phyloP scores from a whole-genome alignment of 495 filamentous ascomycete genomes.

The Trichocladium antarcticum region DNA sequence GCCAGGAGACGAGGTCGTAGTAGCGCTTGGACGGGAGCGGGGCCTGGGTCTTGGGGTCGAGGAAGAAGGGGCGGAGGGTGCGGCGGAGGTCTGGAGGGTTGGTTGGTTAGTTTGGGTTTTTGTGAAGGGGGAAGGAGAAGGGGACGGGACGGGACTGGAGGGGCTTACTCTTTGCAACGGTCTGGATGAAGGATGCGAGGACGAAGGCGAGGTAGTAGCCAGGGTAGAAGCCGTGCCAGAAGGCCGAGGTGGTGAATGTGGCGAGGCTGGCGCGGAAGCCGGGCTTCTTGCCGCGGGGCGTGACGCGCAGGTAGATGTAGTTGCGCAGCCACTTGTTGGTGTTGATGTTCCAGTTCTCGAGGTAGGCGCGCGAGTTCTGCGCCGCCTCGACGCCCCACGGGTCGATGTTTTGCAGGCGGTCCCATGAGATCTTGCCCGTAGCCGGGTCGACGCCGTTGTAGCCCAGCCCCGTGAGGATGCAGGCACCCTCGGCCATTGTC shows the following conservation, averaged over 20 bases:
- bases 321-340: conserved; percentile 95
- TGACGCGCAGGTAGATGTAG: conserved; percentile 91
- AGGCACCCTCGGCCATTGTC: conserved; percentile 85
- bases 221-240: conserved; percentile 97
- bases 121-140: neutral
- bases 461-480: conserved; percentile 85
- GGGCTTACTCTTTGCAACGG: conserved; percentile 76
- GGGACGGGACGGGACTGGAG: neutral
- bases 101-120: neutral
- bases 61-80: conserved; percentile 84
- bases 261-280: conserved; percentile 91
- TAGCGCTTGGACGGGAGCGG: conserved; percentile 63
- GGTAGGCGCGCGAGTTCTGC: conserved; percentile 78
- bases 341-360: conserved; percentile 96
- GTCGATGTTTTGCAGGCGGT: conserved; percentile 76
- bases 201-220: conserved; percentile 92
- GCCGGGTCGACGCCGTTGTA: conserved; percentile 84
- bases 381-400: conserved; percentile 74
- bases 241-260: conserved; percentile 84
- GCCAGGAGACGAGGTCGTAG: conserved; percentile 73
- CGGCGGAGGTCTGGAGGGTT: conserved; percentile 64
- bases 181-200: conserved; percentile 81
- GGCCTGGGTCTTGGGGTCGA: conserved; percentile 54
- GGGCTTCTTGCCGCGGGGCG: conserved; percentile 89
- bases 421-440: conserved; percentile 76